Evolutionary conservation across 108 stramenopile species (phyloP).

Genomic region (Cylindrotheca fusiformis): DNA sequence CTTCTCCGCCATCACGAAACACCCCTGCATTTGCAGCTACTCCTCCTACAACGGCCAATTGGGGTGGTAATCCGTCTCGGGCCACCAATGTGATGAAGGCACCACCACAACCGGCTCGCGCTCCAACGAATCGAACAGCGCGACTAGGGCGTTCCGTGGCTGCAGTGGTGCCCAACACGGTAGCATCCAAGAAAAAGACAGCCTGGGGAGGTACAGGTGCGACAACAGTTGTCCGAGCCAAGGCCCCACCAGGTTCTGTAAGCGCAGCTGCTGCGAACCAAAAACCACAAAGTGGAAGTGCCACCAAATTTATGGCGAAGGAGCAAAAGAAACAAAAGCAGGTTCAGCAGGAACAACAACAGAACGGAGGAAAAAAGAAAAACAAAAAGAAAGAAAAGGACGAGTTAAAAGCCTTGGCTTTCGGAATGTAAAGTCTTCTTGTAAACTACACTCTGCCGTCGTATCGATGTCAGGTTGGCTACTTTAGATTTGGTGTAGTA

Average conservation of each 20-base stretch:
- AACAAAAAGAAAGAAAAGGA: constrained; percentile 54
- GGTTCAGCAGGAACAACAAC: constrained; percentile 11
- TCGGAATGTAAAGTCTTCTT: constrained; percentile 48
- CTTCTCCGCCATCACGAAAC: background rate
- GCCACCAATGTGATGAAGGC: background rate
- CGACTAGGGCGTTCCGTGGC: constrained; percentile 1
- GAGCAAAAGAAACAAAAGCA: constrained; percentile 29
- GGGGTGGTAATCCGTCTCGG: constrained; percentile 3
- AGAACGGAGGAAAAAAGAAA: constrained; percentile 13
- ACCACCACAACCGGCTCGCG: background rate
- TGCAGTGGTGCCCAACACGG: background rate
- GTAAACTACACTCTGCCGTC: too few relatives aligned
- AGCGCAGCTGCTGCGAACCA: constrained; percentile 24
- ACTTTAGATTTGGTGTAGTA: too few relatives aligned
- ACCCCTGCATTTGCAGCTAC: background rate
- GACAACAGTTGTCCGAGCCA: constrained; percentile 26
- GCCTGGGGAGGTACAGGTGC: constrained; percentile 31
- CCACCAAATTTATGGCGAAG: constrained; percentile 55
- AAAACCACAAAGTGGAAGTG: constrained; percentile 41
- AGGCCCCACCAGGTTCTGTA: constrained; percentile 35
- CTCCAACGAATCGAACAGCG: background rate
- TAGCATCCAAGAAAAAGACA: constrained; percentile 34
- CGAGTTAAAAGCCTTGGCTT: constrained; percentile 44
- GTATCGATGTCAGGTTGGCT: too few relatives aligned
- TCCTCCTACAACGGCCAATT: background rate